Conservation (phyloP, 345 rosid species). For the Luvunga scandens region DNA sequence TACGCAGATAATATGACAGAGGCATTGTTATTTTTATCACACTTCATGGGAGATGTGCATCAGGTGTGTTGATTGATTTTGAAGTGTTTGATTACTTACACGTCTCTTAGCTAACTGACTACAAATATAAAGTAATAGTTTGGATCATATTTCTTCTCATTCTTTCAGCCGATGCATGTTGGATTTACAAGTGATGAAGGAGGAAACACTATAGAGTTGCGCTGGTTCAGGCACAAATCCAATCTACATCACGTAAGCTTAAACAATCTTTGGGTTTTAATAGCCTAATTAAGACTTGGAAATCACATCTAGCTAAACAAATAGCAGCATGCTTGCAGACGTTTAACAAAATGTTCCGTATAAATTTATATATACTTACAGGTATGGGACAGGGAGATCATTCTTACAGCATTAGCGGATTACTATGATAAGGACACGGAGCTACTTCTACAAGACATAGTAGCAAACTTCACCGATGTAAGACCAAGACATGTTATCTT, state of each 20-base stretch:
- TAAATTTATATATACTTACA: conserved; percentile 4
- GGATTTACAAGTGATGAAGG: conserved; percentile 86
- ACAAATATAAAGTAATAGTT: background rate
- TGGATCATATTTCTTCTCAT: background rate
- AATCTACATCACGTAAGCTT: conserved; percentile 82
- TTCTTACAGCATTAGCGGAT: conserved; percentile 68
- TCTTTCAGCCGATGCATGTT: conserved; percentile 76
- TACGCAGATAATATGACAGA: conserved; percentile 86
- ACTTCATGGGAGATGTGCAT: conserved; percentile 93
- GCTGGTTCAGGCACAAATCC: conserved; percentile 88
- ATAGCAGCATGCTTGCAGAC: background rate
- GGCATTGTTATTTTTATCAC: conserved; percentile 83
- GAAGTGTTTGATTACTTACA: background rate
- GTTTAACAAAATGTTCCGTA: background rate
- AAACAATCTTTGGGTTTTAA: background rate
- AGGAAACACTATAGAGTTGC: conserved; percentile 78
- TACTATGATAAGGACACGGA: conserved; percentile 70
- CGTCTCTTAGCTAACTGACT: background rate
- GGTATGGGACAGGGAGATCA: conserved; percentile 97
- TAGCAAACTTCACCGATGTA: conserved; percentile 74
- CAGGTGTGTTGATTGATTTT: conserved; percentile 42
- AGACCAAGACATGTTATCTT: background rate
- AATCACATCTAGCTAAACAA: no score
- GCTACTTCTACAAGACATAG: conserved; percentile 66
- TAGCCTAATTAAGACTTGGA: no score